Conservation (phyloP, 345 rosid species). For the Rhodamnia rubescens region DNA sequence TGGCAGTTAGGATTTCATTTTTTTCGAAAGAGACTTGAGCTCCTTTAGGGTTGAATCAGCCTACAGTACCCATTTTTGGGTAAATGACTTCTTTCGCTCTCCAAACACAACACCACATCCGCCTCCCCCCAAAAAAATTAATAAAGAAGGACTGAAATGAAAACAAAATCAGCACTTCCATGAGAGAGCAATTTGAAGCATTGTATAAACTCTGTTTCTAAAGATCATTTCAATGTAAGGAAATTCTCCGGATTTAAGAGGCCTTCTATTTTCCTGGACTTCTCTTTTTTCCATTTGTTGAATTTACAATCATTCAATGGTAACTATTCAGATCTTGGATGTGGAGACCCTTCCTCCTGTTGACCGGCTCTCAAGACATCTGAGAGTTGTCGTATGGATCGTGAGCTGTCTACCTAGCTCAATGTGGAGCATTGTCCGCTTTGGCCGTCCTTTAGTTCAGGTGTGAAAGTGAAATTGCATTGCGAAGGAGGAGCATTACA, state of each 20-base stretch:
- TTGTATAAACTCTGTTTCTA: background rate
- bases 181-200: background rate
- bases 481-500: background rate
- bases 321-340: no score
- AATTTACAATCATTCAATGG: no score
- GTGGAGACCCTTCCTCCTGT: no score
- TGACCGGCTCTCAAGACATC: no score
- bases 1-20: background rate
- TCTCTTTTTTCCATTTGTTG: background rate
- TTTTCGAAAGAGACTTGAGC: background rate
- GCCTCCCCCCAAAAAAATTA: background rate
- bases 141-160: background rate
- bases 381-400: background rate
- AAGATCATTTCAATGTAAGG: background rate
- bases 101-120: background rate
- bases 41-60: background rate
- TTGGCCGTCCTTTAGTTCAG: background rate
- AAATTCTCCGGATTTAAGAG: background rate
- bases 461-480: background rate
- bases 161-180: background rate
- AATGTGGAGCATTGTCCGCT: background rate
- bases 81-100: background rate
- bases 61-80: background rate
- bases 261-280: background rate
- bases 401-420: background rate